Evolutionary conservation across 208 protist genomes (phyloP).

Genomic region (Strigomonas culicis): DNA sequence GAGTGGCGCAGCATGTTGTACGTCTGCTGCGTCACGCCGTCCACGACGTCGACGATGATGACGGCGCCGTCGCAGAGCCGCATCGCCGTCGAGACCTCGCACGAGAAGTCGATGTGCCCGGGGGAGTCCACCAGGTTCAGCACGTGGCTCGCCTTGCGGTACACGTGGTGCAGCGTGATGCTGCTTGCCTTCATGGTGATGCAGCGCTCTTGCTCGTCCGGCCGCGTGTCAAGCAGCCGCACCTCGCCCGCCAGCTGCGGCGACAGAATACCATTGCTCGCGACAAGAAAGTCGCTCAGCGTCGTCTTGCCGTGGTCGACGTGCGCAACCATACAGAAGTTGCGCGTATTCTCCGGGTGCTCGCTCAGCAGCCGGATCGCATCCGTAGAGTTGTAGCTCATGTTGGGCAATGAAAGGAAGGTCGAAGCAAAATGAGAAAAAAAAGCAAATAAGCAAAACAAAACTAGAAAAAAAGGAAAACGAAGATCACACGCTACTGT

Average conservation of each 20-base stretch:
- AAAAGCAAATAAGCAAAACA: too few relatives aligned
- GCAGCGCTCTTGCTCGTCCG: slow-evolving; percentile 96
- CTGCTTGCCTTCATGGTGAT: slow-evolving; percentile 99
- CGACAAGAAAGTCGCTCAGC: slow-evolving; percentile 96
- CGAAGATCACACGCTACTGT: too few relatives aligned
- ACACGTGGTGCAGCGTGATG: slow-evolving; percentile 92
- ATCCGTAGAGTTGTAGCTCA: slow-evolving; percentile 41
- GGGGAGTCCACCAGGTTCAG: slow-evolving; percentile 99
- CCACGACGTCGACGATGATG: slow-evolving; percentile 98
- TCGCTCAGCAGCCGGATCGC: slow-evolving; percentile 54
- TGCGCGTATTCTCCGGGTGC: slow-evolving; percentile 85
- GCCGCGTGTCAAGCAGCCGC: slow-evolving; percentile 96
- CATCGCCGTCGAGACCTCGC: slow-evolving; percentile 97
- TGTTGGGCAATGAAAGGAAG: slow-evolving; percentile 6
- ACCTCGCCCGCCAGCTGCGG: slow-evolving; percentile 96
- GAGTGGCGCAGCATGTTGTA: slow-evolving; percentile 95
- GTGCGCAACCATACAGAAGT: slow-evolving; percentile 98
- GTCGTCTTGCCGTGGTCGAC: slow-evolving; percentile 99
- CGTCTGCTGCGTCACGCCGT: slow-evolving; percentile 97
- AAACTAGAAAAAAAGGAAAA: too few relatives aligned
- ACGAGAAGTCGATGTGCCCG: slow-evolving; percentile 99
- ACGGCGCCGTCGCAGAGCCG: slow-evolving; percentile 97
- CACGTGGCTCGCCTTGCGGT: slow-evolving; percentile 63
- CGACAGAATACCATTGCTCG: slow-evolving; percentile 98
- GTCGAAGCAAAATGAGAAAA: not conserved